phyloP scores from a whole-genome alignment of 2,329 filamentous ascomycete genomes.

The Talaromyces sp. region DNA sequence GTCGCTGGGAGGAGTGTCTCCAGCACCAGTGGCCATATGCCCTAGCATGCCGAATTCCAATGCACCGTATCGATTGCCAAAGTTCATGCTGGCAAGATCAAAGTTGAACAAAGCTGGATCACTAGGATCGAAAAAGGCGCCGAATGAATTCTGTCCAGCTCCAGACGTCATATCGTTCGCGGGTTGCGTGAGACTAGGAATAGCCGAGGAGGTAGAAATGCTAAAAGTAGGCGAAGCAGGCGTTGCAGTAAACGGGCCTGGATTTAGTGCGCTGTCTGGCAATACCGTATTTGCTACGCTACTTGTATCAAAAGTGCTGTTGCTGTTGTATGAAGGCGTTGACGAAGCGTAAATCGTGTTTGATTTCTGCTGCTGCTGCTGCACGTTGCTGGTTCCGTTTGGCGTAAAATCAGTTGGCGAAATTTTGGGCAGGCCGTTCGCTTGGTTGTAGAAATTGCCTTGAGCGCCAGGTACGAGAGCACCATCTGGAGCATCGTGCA shows the following conservation, averaged over 20 bases:
- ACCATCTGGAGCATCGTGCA: conserved; percentile 90
- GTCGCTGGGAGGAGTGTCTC: conserved; percentile 74
- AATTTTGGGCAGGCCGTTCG: conserved; percentile 38
- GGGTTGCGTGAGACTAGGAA: conserved; percentile 50
- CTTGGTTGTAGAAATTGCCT: conserved; percentile 59
- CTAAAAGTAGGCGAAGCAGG: conserved; percentile 72
- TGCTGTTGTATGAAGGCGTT: conserved; percentile 31
- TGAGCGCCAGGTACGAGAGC: conserved; percentile 83
- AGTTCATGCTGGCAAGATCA: conserved; percentile 89
- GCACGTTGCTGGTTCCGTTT: conserved; percentile 33
- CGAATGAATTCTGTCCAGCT: conserved; percentile 47
- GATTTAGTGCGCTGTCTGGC: conserved; percentile 46
- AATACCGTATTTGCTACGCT: conserved; percentile 41
- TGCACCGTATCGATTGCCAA: conserved; percentile 93
- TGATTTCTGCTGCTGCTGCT: conserved; percentile 46
- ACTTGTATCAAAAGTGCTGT: conserved; percentile 38
- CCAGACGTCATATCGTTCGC: conserved; percentile 52
- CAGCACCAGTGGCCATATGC: conserved; percentile 89
- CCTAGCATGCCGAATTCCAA: conserved; percentile 95
- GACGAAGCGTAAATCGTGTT: conserved; percentile 36
- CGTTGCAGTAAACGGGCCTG: conserved; percentile 59
- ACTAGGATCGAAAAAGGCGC: conserved; percentile 77
- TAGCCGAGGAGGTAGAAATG: conserved; percentile 48
- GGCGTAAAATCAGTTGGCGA: conserved; percentile 30
- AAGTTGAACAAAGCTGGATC: conserved; percentile 95